Percentiles rank a stretch among this genome's conserved stretches.
phyloP scores from a whole-genome alignment of 2,329 filamentous ascomycete species.

The Xylariaceae sp. region DNA sequence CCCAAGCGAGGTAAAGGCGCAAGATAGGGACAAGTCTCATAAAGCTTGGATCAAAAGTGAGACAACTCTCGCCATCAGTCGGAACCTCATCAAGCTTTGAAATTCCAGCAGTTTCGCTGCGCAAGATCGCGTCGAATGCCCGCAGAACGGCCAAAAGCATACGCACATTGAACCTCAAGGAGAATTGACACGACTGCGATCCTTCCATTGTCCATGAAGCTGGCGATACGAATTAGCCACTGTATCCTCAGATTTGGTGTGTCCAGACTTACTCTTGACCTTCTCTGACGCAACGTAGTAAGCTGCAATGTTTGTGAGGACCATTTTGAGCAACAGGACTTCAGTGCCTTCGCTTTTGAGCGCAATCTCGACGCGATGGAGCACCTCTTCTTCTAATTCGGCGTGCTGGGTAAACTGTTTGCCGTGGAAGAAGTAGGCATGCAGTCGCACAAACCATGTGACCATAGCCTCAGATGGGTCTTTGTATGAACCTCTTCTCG shows the following conservation, averaged over 20 bases:
- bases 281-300: constrained; percentile 66
- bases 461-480: constrained; percentile 62
- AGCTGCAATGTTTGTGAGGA: constrained; percentile 81
- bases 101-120: constrained; percentile 37
- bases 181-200: constrained; percentile 56
- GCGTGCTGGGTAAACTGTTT: constrained; percentile 69
- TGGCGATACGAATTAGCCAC: constrained; percentile 21
- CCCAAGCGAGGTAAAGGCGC: constrained; percentile 53
- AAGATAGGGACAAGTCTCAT: constrained; percentile 47
- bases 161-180: constrained; percentile 73
- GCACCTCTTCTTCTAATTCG: constrained; percentile 80
- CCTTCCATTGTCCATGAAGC: constrained; percentile 44
- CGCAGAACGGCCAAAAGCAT: constrained; percentile 71
- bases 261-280: constrained; percentile 48
- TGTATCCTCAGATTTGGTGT: background rate
- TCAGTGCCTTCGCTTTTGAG: constrained; percentile 65
- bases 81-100: constrained; percentile 20
- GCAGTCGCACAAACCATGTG: constrained; percentile 80
- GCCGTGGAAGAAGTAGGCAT: constrained; percentile 79
- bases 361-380: constrained; percentile 70
- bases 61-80: constrained; percentile 18
- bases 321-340: constrained; percentile 69
- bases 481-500: constrained; percentile 36
- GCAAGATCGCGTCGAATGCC: constrained; percentile 65
- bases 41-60: constrained; percentile 35